A percentile compares a stretch with the other conserved stretches of the same genome.
phyloP scores from a whole-genome alignment of 2,329 filamentous ascomycete species.

The Periconia macrospinosa region DNA sequence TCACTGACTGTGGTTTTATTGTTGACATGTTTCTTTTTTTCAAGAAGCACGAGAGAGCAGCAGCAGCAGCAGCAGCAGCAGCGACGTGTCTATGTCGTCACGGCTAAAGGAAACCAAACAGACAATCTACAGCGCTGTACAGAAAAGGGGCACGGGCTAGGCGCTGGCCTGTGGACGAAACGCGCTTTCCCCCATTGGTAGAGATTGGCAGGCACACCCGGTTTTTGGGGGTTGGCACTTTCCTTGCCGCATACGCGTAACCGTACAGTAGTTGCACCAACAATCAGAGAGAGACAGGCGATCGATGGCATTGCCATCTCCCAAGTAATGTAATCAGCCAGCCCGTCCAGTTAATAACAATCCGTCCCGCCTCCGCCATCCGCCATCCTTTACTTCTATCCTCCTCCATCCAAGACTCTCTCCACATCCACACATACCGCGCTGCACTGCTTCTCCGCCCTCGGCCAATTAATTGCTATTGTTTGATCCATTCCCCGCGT shows the following conservation, averaged over 20 bases:
- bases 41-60: too few species aligned
- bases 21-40: too few species aligned
- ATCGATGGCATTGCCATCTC: too few species aligned
- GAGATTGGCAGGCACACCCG: constrained; percentile 11
- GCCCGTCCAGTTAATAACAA: too few species aligned
- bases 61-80: too few species aligned
- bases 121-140: constrained; percentile 3
- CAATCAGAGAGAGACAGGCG: too few species aligned
- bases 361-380: not conserved
- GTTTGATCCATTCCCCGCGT: not conserved
- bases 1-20: too few species aligned
- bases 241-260: constrained; percentile 13
- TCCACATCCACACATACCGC: not conserved
- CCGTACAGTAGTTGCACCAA: constrained; percentile 10
- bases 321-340: too few species aligned
- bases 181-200: not conserved
- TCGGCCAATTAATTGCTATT: not conserved
- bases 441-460: constrained; percentile 3
- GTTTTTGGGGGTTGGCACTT: constrained; percentile 7
- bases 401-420: too few species aligned
- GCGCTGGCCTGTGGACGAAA: not conserved
- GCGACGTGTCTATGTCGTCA: not conserved
- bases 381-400: constrained; percentile 15
- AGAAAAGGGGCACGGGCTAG: constrained; percentile 7
- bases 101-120: not conserved